Evolutionary conservation across 768 basidiomycete genomes (phyloP), one percentile per base, ranked within the genome.

Genomic region (Xerocomellus chrysenteron): DNA sequence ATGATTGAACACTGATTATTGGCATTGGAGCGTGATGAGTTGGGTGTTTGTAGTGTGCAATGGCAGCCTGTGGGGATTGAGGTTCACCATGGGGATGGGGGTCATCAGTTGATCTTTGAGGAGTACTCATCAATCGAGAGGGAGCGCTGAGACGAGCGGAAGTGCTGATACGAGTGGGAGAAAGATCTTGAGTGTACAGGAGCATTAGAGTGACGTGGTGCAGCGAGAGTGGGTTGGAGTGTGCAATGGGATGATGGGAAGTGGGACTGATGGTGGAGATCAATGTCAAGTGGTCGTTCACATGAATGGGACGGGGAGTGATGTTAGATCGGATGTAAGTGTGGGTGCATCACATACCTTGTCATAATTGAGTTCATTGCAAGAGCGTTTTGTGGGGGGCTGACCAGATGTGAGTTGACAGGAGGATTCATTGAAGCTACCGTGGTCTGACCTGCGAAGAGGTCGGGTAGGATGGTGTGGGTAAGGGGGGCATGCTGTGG

Each of bases 41-140:
- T 0, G 66, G 60, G 54, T 70, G 66, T 35, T 68, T 70, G 51
- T 73, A 73, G 36, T 70, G 64, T 0, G 65, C 55, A 37, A 67
- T 62, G 14, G 62, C 60, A 36, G 63, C 24, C 64, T 67, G 59
- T 3, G 67, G 66, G 17, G 67, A 70, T 47, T 68, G 69, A 0
- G 69, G 70, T 39, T 70, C 67, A 1, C 63, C 54, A 32, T 69
- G 67, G 26, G 62, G 63, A 50, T 62, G 64, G 37, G 72, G 69
- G 54, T 76, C 69, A 47, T 74, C 73, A 1, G 74, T 74, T 10
- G 74, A 69, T 21, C 76, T 50, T 78, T 75, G 52, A 80, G 64
- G 47, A 80, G 69, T 71, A 80, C 53, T 80, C 78, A 47, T 80
- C 78, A 55, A 80, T 67, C 53, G 71, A 57, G 65, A 75, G 65